Evolutionary conservation across 2,329 filamentous ascomycete species (phyloP).

Genomic region (Monilinia laxa): DNA sequence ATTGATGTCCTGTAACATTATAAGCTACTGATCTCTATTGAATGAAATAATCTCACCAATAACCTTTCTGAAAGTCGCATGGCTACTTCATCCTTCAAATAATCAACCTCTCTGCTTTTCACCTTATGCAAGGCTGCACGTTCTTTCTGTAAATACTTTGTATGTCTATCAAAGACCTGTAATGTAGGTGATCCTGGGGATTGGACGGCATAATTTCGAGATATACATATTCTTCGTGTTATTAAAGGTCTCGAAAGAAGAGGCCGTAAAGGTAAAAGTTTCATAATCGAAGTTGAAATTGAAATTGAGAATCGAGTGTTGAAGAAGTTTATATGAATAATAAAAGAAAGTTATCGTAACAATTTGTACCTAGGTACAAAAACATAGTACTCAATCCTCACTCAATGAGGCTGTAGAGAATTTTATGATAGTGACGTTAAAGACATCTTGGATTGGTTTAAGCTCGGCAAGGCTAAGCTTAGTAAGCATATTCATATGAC

Average conservation of each 20-base stretch:
- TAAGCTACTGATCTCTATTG: conserved; percentile 16
- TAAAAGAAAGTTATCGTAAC: neutral
- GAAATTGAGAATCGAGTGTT: neutral
- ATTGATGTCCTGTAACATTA: conserved; percentile 73
- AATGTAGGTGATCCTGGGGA: conserved; percentile 73
- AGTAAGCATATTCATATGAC: too few species aligned
- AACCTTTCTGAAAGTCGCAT: conserved; percentile 79
- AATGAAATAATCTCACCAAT: conserved; percentile 53
- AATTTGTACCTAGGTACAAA: neutral
- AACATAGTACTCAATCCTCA: neutral
- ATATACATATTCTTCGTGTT: conserved; percentile 28
- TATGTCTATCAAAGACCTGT: conserved; percentile 85
- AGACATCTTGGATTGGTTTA: neutral
- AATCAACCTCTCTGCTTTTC: conserved; percentile 78
- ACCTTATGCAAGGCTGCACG: conserved; percentile 71
- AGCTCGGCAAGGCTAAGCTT: neutral
- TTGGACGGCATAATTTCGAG: conserved; percentile 72
- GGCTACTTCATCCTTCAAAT: conserved; percentile 91
- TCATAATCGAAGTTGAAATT: conserved; percentile 30
- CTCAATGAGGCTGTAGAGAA: conserved; percentile 10
- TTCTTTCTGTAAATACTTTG: conserved; percentile 91
- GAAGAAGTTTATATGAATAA: neutral
- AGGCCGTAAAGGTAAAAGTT: conserved; percentile 31
- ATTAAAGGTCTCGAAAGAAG: conserved; percentile 31
- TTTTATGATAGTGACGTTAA: conserved; percentile 21